A percentile compares a stretch with the other conserved stretches of the same genome.
These are phyloP conservation scores for Paratinospora sagittata DNA, from an alignment of 164 flowering plant genomes.

Conservation along the genomic window DNA sequence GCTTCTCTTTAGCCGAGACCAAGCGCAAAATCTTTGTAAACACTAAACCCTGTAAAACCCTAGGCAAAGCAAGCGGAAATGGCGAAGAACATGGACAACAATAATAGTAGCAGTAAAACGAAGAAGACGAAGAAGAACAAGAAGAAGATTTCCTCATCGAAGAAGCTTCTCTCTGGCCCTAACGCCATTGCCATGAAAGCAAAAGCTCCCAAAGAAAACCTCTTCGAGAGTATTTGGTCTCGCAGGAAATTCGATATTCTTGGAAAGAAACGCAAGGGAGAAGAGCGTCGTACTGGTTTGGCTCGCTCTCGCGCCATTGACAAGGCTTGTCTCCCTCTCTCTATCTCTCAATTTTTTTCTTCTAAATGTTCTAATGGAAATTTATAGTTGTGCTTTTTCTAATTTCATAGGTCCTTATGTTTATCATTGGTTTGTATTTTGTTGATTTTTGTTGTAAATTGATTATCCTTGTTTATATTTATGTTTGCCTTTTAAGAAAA, in stretches of 20 bases:
- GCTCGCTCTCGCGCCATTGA: constrained; percentile 74
- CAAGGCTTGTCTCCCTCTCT: constrained; percentile 34
- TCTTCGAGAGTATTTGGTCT: constrained; percentile 87
- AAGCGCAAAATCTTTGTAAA: too few relatives aligned
- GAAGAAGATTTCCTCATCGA: constrained; percentile 33
- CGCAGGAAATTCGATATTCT: constrained; percentile 78
- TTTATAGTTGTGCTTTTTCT: too few relatives aligned
- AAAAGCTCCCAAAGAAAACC: constrained; percentile 44
- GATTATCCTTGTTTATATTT: too few relatives aligned
- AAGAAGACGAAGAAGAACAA: constrained; percentile 34
- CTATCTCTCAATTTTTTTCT: not conserved
- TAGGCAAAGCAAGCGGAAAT: constrained; percentile 28
- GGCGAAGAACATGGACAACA: constrained; percentile 32
- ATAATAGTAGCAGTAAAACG: constrained; percentile 8
- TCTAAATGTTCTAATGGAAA: too few relatives aligned
- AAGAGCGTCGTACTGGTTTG: constrained; percentile 69
- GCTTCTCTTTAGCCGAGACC: too few relatives aligned
- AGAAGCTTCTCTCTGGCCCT: constrained; percentile 36
- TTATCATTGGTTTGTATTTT: not conserved
- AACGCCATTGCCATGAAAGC: constrained; percentile 50
- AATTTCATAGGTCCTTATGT: too few relatives aligned
- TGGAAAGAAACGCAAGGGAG: constrained; percentile 92
- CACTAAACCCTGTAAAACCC: not conserved
- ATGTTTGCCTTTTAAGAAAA: too few relatives aligned
- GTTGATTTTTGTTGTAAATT: not conserved